Conservation (phyloP, 768 basidiomycete species). For the Lentinula edodes region DNA sequence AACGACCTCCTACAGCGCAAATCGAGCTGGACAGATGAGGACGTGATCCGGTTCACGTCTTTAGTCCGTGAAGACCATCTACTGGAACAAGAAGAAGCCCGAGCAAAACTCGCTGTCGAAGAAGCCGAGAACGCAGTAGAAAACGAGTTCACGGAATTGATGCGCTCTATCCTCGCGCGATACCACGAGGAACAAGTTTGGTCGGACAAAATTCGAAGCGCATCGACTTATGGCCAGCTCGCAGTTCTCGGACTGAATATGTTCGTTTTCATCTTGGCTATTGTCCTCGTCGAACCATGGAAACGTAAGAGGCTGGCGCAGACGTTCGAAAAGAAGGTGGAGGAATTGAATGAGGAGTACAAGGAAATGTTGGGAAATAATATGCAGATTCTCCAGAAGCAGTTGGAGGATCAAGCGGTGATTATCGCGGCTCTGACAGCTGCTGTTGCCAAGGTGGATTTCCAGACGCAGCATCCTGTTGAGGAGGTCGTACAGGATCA, state of each 20-base stretch:
- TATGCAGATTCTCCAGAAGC: slow-evolving; percentile 40
- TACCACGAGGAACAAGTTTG: slow-evolving; percentile 99
- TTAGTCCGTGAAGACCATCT: slow-evolving; percentile 89
- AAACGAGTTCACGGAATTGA: slow-evolving; percentile 78
- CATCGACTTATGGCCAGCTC: slow-evolving; percentile 89
- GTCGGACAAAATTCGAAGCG: slow-evolving; percentile 95
- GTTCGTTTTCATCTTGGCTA: slow-evolving; percentile 85
- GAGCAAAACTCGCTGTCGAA: slow-evolving; percentile 61
- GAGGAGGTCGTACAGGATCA: neutral
- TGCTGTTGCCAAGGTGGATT: slow-evolving; percentile 1
- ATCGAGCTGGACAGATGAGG: slow-evolving; percentile 84
- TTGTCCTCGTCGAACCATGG: slow-evolving; percentile 93
- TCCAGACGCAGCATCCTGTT: neutral
- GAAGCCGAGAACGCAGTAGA: slow-evolving; percentile 79
- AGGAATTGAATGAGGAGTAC: slow-evolving; percentile 55
- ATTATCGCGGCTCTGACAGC: slow-evolving; percentile 15
- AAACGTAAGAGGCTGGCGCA: slow-evolving; percentile 82
- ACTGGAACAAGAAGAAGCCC: slow-evolving; percentile 72
- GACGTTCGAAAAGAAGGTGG: slow-evolving; percentile 84
- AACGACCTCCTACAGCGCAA: slow-evolving; percentile 95
- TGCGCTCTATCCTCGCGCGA: slow-evolving; percentile 82
- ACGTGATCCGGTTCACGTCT: slow-evolving; percentile 82
- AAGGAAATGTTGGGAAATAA: slow-evolving; percentile 41
- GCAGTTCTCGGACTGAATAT: slow-evolving; percentile 85
- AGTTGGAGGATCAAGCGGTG: slow-evolving; percentile 42